Evolutionary conservation across 305 asterid species (phyloP), one percentile per base, ranked within the genome.

Genomic region (Fraxinus dipetala): DNA sequence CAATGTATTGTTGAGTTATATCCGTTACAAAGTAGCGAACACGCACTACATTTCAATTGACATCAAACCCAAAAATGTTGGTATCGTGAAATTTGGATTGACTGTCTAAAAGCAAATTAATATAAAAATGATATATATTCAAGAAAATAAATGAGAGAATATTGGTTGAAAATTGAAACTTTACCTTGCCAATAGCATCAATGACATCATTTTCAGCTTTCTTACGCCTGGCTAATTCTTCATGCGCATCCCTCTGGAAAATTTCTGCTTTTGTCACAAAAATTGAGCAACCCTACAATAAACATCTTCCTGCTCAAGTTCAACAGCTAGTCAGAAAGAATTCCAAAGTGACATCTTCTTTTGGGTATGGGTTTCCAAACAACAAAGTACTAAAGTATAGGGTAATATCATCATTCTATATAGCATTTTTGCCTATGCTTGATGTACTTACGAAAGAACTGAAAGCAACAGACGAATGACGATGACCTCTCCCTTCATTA

Each of bases 141-240:
- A 63, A 20, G 32, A 20, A 63, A 24, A 63, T 24, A 36, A 48
- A 20, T 30, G 61, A 82, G 20, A 30, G 61, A 65, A 32, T 73
- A 24, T 40, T 24, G 79, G 22, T 72, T 36, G 81, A 85, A 80
- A 81, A 13, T 72, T 36, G 81, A 85, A 80, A 81, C 70, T 82
- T 87, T 86, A 95, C 99, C 88, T 86, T 88, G 82, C 85, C 88
- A 75, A 88, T 83, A 82, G 97, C 93, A 84, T 90, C 95, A 75
- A 91, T 87, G 79, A 86, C 92, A 59, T 92, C 94, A 65, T 90
- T 93, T 87, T 94, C 97, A 40, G 96, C 97, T 88, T 92, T 92
- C 83, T 86, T 87, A 38, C 89, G 91, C 92, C 86, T 91, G 54
- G 85, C 56, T 78, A 97, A 90, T 88, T 92, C 97, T 80, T 91